phyloP scores from a whole-genome alignment of 192 early-diverging fungal species.

The Backusella tarrabulga region DNA sequence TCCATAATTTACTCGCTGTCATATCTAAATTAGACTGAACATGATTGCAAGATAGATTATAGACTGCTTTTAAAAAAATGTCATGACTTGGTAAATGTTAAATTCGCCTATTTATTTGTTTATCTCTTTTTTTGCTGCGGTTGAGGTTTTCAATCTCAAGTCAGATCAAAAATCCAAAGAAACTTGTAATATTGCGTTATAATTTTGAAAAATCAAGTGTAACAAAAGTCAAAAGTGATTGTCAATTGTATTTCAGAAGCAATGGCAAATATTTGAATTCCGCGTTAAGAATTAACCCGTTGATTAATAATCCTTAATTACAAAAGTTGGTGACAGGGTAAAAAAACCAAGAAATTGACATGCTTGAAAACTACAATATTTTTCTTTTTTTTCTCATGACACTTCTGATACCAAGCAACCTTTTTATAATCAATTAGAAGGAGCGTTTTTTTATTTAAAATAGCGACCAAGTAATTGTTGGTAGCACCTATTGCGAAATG shows the following conservation, averaged over 20 bases:
- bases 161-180: conserved; percentile 1
- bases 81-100: neutral
- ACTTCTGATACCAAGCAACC: neutral
- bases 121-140: neutral
- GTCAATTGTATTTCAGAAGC: neutral
- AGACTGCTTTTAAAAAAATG: too few relatives aligned
- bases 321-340: neutral
- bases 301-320: neutral
- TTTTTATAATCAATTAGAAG: neutral
- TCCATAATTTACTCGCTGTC: neutral
- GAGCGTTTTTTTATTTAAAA: neutral
- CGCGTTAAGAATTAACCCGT: neutral
- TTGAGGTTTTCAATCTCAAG: neutral
- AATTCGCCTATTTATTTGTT: neutral
- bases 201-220: conserved; percentile 4
- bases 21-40: neutral
- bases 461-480: neutral
- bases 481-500: neutral
- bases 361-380: neutral
- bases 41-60: neutral
- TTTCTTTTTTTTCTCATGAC: neutral
- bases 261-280: neutral
- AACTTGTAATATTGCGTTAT: neutral
- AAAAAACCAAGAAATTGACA: neutral
- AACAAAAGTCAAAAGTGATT: neutral